phyloP scores from a whole-genome alignment of 2,329 filamentous ascomycete species.

The Arthrobotrys entomopaga region DNA sequence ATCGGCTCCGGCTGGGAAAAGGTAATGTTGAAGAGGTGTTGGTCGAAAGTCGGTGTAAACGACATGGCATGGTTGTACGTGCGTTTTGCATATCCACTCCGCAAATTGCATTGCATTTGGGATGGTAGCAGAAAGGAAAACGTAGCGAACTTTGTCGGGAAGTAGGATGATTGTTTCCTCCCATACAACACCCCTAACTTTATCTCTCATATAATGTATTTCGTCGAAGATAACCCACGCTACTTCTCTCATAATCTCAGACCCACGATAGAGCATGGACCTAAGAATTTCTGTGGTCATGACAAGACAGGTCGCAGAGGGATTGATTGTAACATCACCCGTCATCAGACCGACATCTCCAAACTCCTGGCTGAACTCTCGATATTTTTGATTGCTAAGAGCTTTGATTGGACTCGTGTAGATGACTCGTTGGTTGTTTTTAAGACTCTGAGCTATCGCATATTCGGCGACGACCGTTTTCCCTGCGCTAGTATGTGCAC shows the following conservation, averaged over 20 bases:
- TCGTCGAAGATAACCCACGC: conserved; percentile 99
- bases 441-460: conserved; percentile 95
- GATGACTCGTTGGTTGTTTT: conserved; percentile 97
- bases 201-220: conserved; percentile 98
- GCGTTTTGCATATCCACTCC: conserved; percentile 98
- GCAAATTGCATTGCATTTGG: conserved; percentile 99
- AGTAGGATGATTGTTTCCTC: conserved; percentile 98
- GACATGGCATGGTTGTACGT: conserved; percentile 96
- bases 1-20: conserved; percentile 90
- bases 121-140: conserved; percentile 97
- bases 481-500: conserved; percentile 95
- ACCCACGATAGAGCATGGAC: conserved; percentile 97
- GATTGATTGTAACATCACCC: conserved; percentile 98
- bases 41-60: conserved; percentile 99
- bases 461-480: conserved; percentile 99
- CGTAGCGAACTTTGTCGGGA: conserved; percentile 97
- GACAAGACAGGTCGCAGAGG: conserved; percentile 94
- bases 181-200: conserved; percentile 94
- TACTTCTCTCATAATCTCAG: conserved; percentile 99
- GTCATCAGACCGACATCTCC: conserved; percentile 98
- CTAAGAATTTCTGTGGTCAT: conserved; percentile 99
- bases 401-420: conserved; percentile 99
- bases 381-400: conserved; percentile 97
- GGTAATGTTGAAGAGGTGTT: conserved; percentile 96
- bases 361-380: conserved; percentile 95